Evolutionary conservation across 2,329 filamentous ascomycete species (phyloP), one percentile per base, ranked within the genome.

Genomic region (Colletotrichum camelliae): DNA sequence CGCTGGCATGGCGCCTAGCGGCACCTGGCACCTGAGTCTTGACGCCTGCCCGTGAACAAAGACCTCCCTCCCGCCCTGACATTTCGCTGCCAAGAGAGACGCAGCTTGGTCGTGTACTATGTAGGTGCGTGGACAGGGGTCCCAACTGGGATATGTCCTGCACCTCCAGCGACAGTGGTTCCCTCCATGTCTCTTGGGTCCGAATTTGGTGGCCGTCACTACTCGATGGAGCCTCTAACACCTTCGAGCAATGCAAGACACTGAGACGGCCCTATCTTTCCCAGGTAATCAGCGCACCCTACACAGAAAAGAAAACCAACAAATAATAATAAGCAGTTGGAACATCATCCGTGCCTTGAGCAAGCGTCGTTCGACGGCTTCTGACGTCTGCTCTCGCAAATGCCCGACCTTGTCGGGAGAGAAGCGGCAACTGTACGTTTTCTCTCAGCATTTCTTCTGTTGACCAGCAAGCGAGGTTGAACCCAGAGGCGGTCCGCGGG

Each of bases 121-220:
- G 72, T 75, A 69, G 62, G 72, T 75, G 72, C 62, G 69, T 48
- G 55, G 62, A 33, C 72, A 75, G 62, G 72, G 72, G 62, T 75
- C 29, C n/a, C 15, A 33, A n/a, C 72, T 24, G 48, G 72, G 62
- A 62, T 72, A 62, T 27, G 31, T 61, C 72, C 55, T 67, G 62
- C 31, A 55, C 16, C 55, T 24, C 43, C 31, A 67, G 39, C 62
- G 68, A 72, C 62, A 39, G 62, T 24, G 24, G 24, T 24, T 24
- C 24, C 24, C 68, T 61, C 61, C 72, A 24, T 37, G 68, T 72
- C 55, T 43, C 37, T 55, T 43, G 24, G 68, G 55, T 48, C 61
- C 55, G 37, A 52, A 43, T 33, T 72, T 72, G 68, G 43, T 61
- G 61, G 43, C 55, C 57, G 39, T 62, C 61, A 39, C 33, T 57